These are phyloP conservation scores for Sugiyamaella sp. DNA, from an alignment of 1,139 yeast genomes.

Conservation along the genomic window DNA sequence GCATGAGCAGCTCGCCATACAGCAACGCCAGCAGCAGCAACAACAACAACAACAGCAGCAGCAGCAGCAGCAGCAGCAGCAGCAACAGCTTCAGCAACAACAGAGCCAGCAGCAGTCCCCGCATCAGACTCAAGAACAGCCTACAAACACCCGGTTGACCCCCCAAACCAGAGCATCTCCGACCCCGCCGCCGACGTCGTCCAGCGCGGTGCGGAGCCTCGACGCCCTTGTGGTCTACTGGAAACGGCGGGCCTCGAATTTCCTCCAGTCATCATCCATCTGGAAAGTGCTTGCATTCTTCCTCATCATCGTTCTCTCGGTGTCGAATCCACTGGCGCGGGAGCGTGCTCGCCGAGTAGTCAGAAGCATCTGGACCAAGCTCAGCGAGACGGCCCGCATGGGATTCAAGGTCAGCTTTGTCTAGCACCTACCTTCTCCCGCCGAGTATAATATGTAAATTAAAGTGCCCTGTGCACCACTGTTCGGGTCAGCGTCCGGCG, in stretches of 20 bases:
- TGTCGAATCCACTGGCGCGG: conserved; percentile 27
- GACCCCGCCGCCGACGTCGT: background rate
- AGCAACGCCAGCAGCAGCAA: conserved; percentile 4
- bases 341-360: conserved; percentile 22
- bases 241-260: conserved; percentile 4
- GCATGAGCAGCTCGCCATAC: conserved; percentile 1
- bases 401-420: conserved; percentile 36
- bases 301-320: conserved; percentile 27
- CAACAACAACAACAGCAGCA: conserved; percentile 9
- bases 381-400: conserved; percentile 31
- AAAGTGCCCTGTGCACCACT: background rate
- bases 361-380: conserved; percentile 27
- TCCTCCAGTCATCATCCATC: background rate
- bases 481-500: background rate
- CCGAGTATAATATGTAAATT: conserved; percentile 8
- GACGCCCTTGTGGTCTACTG: conserved; percentile 13
- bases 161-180: conserved; percentile 3
- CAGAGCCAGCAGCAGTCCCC: background rate
- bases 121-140: too few species aligned
- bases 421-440: conserved; percentile 14
- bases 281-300: conserved; percentile 26
- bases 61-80: conserved; percentile 3
- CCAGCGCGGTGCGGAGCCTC: background rate
- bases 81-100: background rate
- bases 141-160: background rate